Evolutionary conservation across 176 grass and related monocot species (phyloP), one percentile per base, ranked within the genome.

Genomic region (Guadua angustifolia): DNA sequence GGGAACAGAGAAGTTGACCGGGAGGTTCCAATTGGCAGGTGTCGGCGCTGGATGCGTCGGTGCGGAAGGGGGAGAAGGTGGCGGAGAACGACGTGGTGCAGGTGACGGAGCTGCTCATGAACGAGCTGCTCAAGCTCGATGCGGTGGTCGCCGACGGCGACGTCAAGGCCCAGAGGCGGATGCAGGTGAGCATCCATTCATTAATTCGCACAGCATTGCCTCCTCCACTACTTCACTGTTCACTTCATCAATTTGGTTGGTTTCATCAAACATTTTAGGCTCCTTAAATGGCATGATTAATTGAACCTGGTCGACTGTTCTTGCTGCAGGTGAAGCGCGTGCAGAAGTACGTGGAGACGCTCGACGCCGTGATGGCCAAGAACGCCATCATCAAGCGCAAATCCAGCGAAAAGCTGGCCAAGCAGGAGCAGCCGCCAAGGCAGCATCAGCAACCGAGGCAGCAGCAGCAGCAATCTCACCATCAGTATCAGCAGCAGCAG

Each of bases 21-120:
- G 24, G 2, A 3, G 16, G 19, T 29, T 18, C 60, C 42, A 11
- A 6, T 38, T 43, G 59, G 82, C 80, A 99, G 97, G 93, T 99
- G 61, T 76, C 89, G 43, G 89, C 90, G 76, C 77, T 99, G 83
- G 97, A 99, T 21, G 73, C 87, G 84, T 89, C 88, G 83, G 91
- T 96, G 79, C 86, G 90, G 24, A 96, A 94, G 74, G 97, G 97
- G 43, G 86, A 91, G 51, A 94, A 72, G 55, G 97, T 99, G 25
- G 88, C 84, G 25, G 91, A 96, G 77, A 89, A 84, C 36, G 97
- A 94, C 84, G 91, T 99, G 61, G 71, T 83, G 75, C 88, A 85
- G 75, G 74, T 99, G 65, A 96, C 90, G 64, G 97, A 99, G 81
- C 68, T 92, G 84, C 82, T 99, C 71, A 99, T 99, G 97, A 92